Evolutionary conservation across 371 early-diverging fungal genomes (phyloP).

Genomic region (Mucor indicus): DNA sequence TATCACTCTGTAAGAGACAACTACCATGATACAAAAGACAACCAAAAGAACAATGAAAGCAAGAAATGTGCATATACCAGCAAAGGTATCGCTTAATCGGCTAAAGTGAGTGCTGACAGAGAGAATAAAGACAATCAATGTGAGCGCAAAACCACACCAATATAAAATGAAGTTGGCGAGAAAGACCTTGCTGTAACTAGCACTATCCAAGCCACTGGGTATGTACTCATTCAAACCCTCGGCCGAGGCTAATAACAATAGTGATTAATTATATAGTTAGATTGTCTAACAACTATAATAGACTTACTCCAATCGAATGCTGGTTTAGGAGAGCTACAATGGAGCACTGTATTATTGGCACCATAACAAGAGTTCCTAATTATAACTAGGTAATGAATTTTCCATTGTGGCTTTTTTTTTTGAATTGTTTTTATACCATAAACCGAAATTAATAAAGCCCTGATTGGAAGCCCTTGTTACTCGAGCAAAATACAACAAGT

Average conservation of each 20-base stretch:
- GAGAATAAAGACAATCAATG: conserved; percentile 22
- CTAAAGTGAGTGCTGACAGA: conserved; percentile 21
- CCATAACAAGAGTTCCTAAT: conserved; percentile 36
- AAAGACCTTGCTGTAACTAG: conserved; percentile 14
- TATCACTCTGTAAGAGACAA: conserved; percentile 23
- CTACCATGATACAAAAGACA: conserved; percentile 12
- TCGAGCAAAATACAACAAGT: conserved; percentile 28
- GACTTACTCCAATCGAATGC: conserved; percentile 38
- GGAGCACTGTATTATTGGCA: conserved; percentile 5
- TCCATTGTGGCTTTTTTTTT: too few relatives aligned
- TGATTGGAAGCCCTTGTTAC: conserved; percentile 8
- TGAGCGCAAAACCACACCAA: conserved; percentile 28
- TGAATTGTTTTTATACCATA: too few relatives aligned
- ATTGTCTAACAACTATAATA: background rate
- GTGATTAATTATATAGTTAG: too few relatives aligned
- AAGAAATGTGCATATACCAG: conserved; percentile 17
- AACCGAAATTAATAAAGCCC: conserved; percentile 28
- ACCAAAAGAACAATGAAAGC: conserved; percentile 19
- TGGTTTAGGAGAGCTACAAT: conserved; percentile 25
- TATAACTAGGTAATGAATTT: background rate
- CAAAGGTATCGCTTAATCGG: conserved; percentile 18
- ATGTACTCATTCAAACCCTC: background rate
- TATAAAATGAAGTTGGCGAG: conserved; percentile 32
- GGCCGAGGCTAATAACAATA: conserved; percentile 1
- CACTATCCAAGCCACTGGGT: conserved; percentile 2